Base-by-base conservation (phyloP, 2,329 filamentous ascomycete species). In the Alternaria rosae region DNA sequence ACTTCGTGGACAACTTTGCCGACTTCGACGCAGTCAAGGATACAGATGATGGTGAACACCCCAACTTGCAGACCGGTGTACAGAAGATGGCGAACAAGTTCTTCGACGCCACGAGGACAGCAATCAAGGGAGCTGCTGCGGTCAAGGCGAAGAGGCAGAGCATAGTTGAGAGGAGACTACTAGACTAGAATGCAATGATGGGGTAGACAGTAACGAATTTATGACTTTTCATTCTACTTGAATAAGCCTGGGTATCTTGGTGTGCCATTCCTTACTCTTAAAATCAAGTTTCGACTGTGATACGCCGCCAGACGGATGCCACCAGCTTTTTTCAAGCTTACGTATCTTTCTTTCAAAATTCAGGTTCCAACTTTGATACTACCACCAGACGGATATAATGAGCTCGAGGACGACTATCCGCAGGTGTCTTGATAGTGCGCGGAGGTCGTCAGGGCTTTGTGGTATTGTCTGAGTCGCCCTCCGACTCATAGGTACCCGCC, bases 11-110 rank as follows among this genome's bases (percentile, higher is more conserved):
- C 62, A 74, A 74, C 57, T 73, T 60, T 41, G 61, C 65, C 0
- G 73, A 69, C 32, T 78, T 76, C 23, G 67, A 78, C 48, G 57
- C 67, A 1, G 68, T 70, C n/a, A 66, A 62, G 6, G 76, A 78
- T 44, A 78, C 76, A 0, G 61, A 56, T 11, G 77, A 79, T 32
- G 77, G 76, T 50, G 73, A 77, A 65, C 77, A 79, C 57, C 76
- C 77, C 13, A 78, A 78, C 45, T 65, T 65, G 25, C 23, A 13
- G 23, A 50, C 48, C 3, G 77, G 77, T 12, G 70, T 74, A 26
- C 63, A 70, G 55, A 77, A 78, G 62, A 70, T 79, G 63, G 71
- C 71, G 3, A 60, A 54, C 35, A 71, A 70, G 57, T 78, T 76
- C 57, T 70, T 70, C 38, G 54, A 47, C 4, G 61, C 68, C 12